A percentile compares a stretch with the other conserved stretches of the same genome.
These are phyloP conservation scores for Boletus vinaceobasis DNA, from an alignment of 768 basidiomycete species.

Conservation along the genomic window DNA sequence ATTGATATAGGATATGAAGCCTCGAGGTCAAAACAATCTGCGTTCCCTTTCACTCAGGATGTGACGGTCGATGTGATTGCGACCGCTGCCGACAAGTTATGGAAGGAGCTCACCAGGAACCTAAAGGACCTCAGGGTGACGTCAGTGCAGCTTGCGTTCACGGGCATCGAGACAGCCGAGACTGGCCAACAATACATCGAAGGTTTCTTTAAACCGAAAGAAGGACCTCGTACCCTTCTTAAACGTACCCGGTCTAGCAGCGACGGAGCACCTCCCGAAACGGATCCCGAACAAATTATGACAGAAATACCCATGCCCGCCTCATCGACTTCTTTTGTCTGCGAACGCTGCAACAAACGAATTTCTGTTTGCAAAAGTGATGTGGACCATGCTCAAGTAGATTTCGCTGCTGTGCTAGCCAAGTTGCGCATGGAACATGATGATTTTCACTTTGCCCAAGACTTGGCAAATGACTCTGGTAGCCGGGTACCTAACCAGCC, in stretches of 20 bases:
- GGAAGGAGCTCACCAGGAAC: conserved; percentile 80
- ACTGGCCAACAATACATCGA: conserved; percentile 84
- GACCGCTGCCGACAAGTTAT: conserved; percentile 71
- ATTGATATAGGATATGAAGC: conserved; percentile 54
- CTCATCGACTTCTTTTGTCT: conserved; percentile 43
- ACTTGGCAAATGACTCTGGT: conserved; percentile 51
- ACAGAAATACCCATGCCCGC: background rate
- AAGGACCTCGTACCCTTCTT: conserved; percentile 18
- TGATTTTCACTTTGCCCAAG: conserved; percentile 87
- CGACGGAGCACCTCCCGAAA: background rate
- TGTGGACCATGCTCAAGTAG: conserved; percentile 21
- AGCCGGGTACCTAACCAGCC: background rate
- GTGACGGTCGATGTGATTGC: conserved; percentile 75
- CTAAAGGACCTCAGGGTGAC: conserved; percentile 60
- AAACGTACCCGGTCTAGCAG: conserved; percentile 42
- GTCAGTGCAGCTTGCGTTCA: conserved; percentile 68
- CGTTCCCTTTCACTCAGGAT: conserved; percentile 80
- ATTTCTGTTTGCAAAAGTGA: conserved; percentile 34
- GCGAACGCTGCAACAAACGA: conserved; percentile 53
- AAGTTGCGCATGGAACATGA: conserved; percentile 66
- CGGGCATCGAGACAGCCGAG: conserved; percentile 72
- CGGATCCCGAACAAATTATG: background rate
- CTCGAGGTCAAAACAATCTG: conserved; percentile 74
- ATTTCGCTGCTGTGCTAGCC: conserved; percentile 35
- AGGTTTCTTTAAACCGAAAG: conserved; percentile 63